Evolutionary conservation across 2,329 filamentous ascomycete species (phyloP), one percentile per base, ranked within the genome.

Genomic region (Trichophyton rubrum): DNA sequence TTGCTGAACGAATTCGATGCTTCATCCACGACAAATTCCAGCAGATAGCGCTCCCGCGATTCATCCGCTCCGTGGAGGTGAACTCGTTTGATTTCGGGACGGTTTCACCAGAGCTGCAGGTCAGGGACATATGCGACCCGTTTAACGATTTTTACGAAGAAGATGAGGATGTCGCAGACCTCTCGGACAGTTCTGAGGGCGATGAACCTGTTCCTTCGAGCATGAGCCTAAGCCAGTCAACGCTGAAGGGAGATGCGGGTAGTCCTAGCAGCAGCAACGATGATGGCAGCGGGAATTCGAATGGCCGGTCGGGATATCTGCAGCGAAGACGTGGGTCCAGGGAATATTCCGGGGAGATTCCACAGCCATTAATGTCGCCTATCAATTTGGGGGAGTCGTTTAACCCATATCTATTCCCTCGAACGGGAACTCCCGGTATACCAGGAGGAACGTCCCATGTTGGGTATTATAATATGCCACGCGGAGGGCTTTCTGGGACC

Each of bases 1-100:
- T 96, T 63, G 90, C 92, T 56, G 87, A 90, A 71, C 83, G 82
- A 64, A 95, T 99, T 74, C 88, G 92, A 66, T 85, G 86, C 68
- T 99, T 99, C 76, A 88, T 99, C 68, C 90, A 99, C 75, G 87
- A 90, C 71, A 93, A 91, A 70, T 99, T 99, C 75, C 93, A 99
- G 76, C 85, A 90, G 63, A 86, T 97, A 64, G 83, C 87, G 27
- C 82, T 99, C 55, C 93, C 93, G 62, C 88, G 90, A 69, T 96
- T 99, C 80, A 96, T 99, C 75, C 91, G 93, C 70, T 93, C 90
- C 27, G 93, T 99, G 67, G 87, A 90, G 60, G 91, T 96, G 45
- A 91, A 96, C 72, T 86, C 89, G 63, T 99, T 99, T 75, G 86
- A 92, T 65, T 96, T 99, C 72, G 93, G 93, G 56, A 84, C 80